Evolutionary conservation across 306 rosid genomes (phyloP).

Genomic region (Prunus kanzakura): DNA sequence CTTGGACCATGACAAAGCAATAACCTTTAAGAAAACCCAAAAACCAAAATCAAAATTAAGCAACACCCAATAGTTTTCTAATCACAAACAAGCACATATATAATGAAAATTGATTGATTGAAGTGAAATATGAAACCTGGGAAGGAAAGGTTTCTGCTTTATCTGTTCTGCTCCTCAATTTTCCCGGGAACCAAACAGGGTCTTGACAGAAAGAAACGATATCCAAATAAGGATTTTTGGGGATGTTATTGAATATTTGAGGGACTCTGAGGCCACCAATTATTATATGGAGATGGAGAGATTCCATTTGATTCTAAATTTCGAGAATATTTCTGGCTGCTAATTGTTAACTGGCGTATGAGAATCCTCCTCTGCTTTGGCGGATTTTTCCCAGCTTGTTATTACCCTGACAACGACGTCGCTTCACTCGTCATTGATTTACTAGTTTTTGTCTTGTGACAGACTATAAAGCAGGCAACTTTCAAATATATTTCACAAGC

Average conservation of each 20-base stretch:
- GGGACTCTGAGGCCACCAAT: slow-evolving; percentile 33
- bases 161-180: not conserved
- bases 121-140: not conserved
- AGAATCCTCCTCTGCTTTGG: slow-evolving; percentile 14
- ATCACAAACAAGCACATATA: not conserved
- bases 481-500: too few relatives aligned
- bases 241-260: not conserved
- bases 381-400: slow-evolving; percentile 3
- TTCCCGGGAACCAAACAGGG: not conserved
- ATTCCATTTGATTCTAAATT: slow-evolving; percentile 5
- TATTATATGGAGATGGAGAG: slow-evolving; percentile 22
- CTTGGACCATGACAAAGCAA: slow-evolving; percentile 60
- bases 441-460: too few relatives aligned
- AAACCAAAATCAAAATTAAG: not conserved
- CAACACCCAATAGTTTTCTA: not conserved
- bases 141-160: not conserved
- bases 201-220: not conserved
- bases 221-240: slow-evolving; percentile 4
- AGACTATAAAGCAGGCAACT: too few relatives aligned
- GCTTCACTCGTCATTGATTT: not conserved
- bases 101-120: not conserved
- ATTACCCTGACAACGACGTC: slow-evolving; percentile 16
- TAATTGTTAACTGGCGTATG: not conserved
- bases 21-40: slow-evolving; percentile 30
- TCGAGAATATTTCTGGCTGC: slow-evolving; percentile 16